Evolutionary conservation across 2,329 filamentous ascomycete species (phyloP), one percentile per base, ranked within the genome.

Genomic region (Thelonectria blattea): DNA sequence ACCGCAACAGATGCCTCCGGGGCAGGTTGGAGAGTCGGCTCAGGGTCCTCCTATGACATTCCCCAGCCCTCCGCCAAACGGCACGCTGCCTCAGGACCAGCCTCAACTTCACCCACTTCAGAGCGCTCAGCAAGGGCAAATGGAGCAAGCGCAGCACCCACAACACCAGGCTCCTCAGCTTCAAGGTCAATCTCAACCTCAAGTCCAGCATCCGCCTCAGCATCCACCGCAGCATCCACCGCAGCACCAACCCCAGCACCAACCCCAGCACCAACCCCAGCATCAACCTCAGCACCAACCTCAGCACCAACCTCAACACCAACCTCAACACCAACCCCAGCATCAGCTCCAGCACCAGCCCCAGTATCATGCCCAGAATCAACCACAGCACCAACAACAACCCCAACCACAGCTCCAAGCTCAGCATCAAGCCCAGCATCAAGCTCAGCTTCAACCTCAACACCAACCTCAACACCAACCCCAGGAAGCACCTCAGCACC

Each of bases 51-150:
- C 53, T 15, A 42, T 61, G 18, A 65, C 60, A 8, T 70, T 68
- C 39, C 65, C 68, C 24, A 71, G 68, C 17, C 68, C 68, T 12
- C 62, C 65, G 43, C 56, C 37, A 43, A 46, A 47, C 3, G 32
- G 61, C 42, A 61, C 69, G 15, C 41, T 64, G 11, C 32, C 67
- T 9, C 65, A 64, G 12, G 46, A 63, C 22, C 46, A 65, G 43
- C 59, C 68, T 37, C 68, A 65, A 52, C 50, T 68, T n/a, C 68
- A 71, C 47, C 52, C 65, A 18, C 58, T 70, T 3, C 62, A 64
- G 42, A 62, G 61, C 20, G 61, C 39, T 11, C 63, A 66, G 20
- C 54, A 45, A 45, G 46, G 5, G 9, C 60, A 67, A 32, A 62
- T 60, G 32, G 60, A 46, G 9, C 65, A 66, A 51, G 45, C 53